A percentile compares a stretch with the other conserved stretches of the same genome.
These are phyloP conservation scores for Pyrenochaeta sp. DNA, from an alignment of 2,329 filamentous ascomycete species.

Conservation along the genomic window DNA sequence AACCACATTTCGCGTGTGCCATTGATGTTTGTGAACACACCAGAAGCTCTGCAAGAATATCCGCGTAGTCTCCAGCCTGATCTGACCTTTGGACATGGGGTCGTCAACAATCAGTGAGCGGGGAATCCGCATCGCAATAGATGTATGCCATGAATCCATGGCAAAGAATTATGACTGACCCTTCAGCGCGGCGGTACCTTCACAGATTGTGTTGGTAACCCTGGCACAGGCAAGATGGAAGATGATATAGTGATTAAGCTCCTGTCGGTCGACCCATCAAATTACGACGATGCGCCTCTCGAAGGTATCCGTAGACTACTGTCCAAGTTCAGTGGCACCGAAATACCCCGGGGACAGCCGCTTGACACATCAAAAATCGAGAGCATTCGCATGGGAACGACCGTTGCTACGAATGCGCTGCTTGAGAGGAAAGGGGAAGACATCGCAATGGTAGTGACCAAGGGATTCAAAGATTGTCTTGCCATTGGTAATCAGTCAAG, in stretches of 20 bases:
- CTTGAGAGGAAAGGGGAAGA: constrained; percentile 89
- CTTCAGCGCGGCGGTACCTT: constrained; percentile 81
- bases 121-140: constrained; percentile 77
- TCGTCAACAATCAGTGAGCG: constrained; percentile 47
- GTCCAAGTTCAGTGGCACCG: constrained; percentile 74
- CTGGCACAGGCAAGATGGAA: constrained; percentile 70
- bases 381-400: constrained; percentile 95
- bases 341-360: constrained; percentile 80
- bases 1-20: neutral
- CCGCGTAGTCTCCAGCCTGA: neutral
- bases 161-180: constrained; percentile 10
- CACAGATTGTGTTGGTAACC: constrained; percentile 88
- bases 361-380: constrained; percentile 85
- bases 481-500: constrained; percentile 90
- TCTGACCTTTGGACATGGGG: constrained; percentile 25
- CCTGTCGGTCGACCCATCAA: constrained; percentile 86
- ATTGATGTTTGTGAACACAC: neutral
- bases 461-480: constrained; percentile 86
- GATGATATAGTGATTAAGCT: constrained; percentile 87
- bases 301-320: constrained; percentile 90
- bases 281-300: constrained; percentile 89
- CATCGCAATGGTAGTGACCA: constrained; percentile 86
- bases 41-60: neutral
- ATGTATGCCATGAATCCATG: constrained; percentile 28
- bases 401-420: constrained; percentile 90